A percentile compares a stretch with the other conserved stretches of the same genome.
These are phyloP conservation scores for Xylariaceae sp. DNA, from an alignment of 2,329 filamentous ascomycete species.

Conservation along the genomic window DNA sequence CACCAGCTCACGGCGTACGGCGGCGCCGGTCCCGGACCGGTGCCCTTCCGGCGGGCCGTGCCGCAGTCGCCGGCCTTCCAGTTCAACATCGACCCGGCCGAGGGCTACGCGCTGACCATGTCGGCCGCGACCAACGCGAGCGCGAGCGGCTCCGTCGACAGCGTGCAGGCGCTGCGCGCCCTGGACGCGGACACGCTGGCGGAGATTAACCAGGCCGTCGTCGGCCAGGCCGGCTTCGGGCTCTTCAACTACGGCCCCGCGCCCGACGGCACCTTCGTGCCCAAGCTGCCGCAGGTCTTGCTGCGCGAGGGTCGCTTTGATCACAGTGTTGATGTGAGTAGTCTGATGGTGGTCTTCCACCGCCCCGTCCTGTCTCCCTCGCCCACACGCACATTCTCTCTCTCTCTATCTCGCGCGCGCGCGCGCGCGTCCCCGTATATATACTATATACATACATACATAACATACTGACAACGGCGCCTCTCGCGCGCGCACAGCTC, in stretches of 20 bases:
- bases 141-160: slow-evolving; percentile 3
- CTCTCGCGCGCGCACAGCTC: no score
- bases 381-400: neutral
- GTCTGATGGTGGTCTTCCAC: neutral
- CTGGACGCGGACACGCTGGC: slow-evolving; percentile 5
- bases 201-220: slow-evolving; percentile 16
- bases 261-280: slow-evolving; percentile 17
- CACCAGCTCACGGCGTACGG: slow-evolving; percentile 40
- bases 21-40: slow-evolving; percentile 19
- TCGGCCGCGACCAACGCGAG: slow-evolving; percentile 6
- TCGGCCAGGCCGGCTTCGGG: slow-evolving; percentile 15
- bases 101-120: slow-evolving; percentile 10
- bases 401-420: no score
- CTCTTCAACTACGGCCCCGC: slow-evolving; percentile 20
- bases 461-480: no score
- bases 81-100: slow-evolving; percentile 13
- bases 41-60: slow-evolving; percentile 15
- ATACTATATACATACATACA: no score
- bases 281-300: slow-evolving; percentile 16
- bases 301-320: slow-evolving; percentile 15
- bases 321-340: slow-evolving; percentile 10
- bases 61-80: slow-evolving; percentile 18
- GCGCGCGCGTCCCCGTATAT: no score
- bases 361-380: neutral
- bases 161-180: slow-evolving; percentile 4